These are phyloP conservation scores for Elsinoe necatrix DNA, from an alignment of 2,329 filamentous ascomycete species.

Conservation along the genomic window DNA sequence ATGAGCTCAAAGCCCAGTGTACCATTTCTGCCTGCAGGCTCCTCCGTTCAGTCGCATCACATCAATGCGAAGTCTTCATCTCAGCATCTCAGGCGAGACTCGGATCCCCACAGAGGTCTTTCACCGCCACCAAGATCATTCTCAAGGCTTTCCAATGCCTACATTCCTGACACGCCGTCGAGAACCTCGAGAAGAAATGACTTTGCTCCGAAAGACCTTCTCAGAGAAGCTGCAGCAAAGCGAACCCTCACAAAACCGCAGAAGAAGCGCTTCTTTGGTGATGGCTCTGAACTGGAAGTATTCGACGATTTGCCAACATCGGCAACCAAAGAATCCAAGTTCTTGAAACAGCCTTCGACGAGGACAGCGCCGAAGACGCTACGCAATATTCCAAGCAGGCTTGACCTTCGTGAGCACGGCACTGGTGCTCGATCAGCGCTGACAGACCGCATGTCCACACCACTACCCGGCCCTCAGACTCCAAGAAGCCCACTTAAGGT, in stretches of 20 bases:
- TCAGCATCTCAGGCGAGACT: slow-evolving; percentile 71
- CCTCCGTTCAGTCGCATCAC: slow-evolving; percentile 70
- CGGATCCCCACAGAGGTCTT: slow-evolving; percentile 51
- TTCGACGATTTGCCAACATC: slow-evolving; percentile 96
- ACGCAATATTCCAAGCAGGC: slow-evolving; percentile 42
- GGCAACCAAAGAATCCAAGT: slow-evolving; percentile 69
- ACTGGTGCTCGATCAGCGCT: slow-evolving; percentile 22
- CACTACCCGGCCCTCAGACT: slow-evolving; percentile 37
- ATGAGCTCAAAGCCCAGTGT: slow-evolving; percentile 58
- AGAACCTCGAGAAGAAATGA: slow-evolving; percentile 35
- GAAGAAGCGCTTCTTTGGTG: slow-evolving; percentile 68
- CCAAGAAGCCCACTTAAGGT: slow-evolving; percentile 48
- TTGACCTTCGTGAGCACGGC: slow-evolving; percentile 26
- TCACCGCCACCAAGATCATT: slow-evolving; percentile 40
- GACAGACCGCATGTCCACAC: slow-evolving; percentile 39
- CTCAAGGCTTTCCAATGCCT: slow-evolving; percentile 41
- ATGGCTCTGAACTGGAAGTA: slow-evolving; percentile 82
- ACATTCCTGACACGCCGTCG: slow-evolving; percentile 43
- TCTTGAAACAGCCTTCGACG: slow-evolving; percentile 67
- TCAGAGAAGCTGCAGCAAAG: slow-evolving; percentile 49
- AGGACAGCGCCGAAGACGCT: slow-evolving; percentile 58
- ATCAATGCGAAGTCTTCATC: slow-evolving; percentile 60
- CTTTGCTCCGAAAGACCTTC: slow-evolving; percentile 42
- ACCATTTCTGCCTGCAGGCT: slow-evolving; percentile 74
- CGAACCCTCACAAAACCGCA: slow-evolving; percentile 67